phyloP scores from a whole-genome alignment of 805 yeast species.

The Wickerhamiella dianesei region DNA sequence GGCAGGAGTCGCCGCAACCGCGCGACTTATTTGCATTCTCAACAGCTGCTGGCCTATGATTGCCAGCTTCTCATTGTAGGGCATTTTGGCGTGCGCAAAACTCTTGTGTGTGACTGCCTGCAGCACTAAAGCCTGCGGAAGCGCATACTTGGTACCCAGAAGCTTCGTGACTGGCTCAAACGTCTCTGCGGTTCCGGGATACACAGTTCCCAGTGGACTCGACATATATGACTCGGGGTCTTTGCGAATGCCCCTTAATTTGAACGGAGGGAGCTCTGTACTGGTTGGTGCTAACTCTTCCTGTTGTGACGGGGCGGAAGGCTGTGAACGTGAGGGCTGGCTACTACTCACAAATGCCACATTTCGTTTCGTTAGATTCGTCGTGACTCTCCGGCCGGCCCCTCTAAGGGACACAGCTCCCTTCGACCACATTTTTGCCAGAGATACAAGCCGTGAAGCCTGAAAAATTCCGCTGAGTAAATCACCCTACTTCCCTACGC shows the following conservation, averaged over 20 bases:
- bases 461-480: not conserved
- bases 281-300: not conserved
- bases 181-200: conserved; percentile 40
- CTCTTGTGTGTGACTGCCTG: conserved; percentile 90
- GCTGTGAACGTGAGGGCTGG: not conserved
- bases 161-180: conserved; percentile 37
- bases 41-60: conserved; percentile 37
- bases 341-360: not conserved
- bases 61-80: conserved; percentile 76
- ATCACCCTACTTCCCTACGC: not conserved
- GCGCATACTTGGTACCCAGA: conserved; percentile 35
- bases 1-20: conserved; percentile 10
- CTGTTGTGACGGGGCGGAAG: not conserved
- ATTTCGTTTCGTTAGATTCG: not conserved
- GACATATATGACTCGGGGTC: conserved; percentile 26
- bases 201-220: conserved; percentile 36
- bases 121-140: conserved; percentile 49
- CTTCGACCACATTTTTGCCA: not conserved
- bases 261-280: conserved; percentile 1
- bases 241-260: conserved; percentile 16
- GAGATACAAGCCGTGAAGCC: not conserved
- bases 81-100: conserved; percentile 80
- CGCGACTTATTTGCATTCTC: conserved; percentile 18
- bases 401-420: not conserved
- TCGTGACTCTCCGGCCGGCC: not conserved